A percentile compares a stretch with the other conserved stretches of the same genome.
Conservation (phyloP, 805 yeast genomes). For the Jamesozyma piceae region DNA sequence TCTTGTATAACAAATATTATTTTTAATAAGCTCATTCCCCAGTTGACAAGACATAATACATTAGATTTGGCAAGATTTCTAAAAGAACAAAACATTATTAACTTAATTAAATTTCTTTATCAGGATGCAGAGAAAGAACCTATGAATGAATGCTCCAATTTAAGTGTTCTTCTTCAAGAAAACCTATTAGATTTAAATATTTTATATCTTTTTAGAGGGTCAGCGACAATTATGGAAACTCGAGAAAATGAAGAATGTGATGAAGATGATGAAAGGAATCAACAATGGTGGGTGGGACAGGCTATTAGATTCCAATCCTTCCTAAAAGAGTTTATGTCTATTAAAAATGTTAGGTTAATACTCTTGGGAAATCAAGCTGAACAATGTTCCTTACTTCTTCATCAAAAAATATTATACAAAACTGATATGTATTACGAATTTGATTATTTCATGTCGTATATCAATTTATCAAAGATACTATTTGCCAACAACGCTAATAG, state of each 20-base stretch:
- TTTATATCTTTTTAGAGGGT: constrained; percentile 38
- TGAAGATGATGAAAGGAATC: constrained; percentile 26
- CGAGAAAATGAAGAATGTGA: constrained; percentile 6
- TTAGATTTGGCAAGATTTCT: constrained; percentile 33
- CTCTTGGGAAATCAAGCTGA: constrained; percentile 26
- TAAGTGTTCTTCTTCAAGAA: constrained; percentile 34
- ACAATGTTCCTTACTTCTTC: constrained; percentile 1
- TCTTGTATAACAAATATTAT: constrained; percentile 30
- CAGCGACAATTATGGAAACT: constrained; percentile 25
- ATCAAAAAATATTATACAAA: not conserved
- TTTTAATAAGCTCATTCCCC: constrained; percentile 16
- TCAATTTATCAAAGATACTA: constrained; percentile 4
- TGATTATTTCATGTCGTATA: constrained; percentile 25
- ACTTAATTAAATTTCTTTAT: constrained; percentile 38
- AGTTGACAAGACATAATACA: constrained; percentile 12
- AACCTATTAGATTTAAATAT: constrained; percentile 27
- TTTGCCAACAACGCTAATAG: not conserved
- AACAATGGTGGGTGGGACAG: constrained; percentile 36
- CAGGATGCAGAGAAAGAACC: constrained; percentile 32
- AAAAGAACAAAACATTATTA: constrained; percentile 41
- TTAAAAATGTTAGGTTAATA: constrained; percentile 30
- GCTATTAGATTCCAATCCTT: constrained; percentile 33
- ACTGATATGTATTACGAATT: constrained; percentile 40
- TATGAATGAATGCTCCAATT: constrained; percentile 40
- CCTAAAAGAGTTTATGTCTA: constrained; percentile 22